Evolutionary conservation across 2,329 filamentous ascomycete genomes (phyloP).

Genomic region (Hortaea werneckii): DNA sequence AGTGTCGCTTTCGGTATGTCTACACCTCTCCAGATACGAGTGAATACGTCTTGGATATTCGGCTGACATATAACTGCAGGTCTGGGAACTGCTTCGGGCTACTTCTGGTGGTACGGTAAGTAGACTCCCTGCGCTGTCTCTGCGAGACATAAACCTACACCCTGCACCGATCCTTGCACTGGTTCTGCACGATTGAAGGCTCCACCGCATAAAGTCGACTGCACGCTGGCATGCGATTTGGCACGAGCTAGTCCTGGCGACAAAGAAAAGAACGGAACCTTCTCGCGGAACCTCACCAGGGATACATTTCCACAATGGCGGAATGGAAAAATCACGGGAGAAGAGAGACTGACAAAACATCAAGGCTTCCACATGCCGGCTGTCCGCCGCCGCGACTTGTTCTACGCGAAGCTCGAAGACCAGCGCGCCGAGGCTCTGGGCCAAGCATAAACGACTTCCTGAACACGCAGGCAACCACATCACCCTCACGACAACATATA

Average conservation of each 20-base stretch:
- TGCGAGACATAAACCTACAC: neutral
- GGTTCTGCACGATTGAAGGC: neutral
- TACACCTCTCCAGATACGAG: neutral
- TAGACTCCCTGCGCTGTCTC: constrained; percentile 14
- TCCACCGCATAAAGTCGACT: no score
- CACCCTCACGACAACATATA: neutral
- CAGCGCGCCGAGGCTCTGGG: constrained; percentile 43
- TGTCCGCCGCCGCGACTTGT: constrained; percentile 52
- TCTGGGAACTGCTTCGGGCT: constrained; percentile 52
- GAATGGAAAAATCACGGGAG: no score
- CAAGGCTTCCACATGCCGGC: constrained; percentile 55
- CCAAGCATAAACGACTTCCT: constrained; percentile 16
- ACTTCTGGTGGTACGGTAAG: constrained; percentile 58
- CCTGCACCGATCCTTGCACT: neutral
- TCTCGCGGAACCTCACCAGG: no score
- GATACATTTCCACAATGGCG: no score
- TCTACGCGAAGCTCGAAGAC: constrained; percentile 55
- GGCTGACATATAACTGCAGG: constrained; percentile 29
- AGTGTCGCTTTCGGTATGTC: constrained; percentile 55
- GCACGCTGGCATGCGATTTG: no score
- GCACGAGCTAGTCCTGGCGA: no score
- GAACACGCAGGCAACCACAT: neutral
- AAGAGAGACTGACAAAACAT: neutral
- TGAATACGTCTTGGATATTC: no score
- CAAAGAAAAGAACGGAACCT: no score